phyloP scores from a whole-genome alignment of 2,329 filamentous ascomycete genomes.

The Nemania abortiva region DNA sequence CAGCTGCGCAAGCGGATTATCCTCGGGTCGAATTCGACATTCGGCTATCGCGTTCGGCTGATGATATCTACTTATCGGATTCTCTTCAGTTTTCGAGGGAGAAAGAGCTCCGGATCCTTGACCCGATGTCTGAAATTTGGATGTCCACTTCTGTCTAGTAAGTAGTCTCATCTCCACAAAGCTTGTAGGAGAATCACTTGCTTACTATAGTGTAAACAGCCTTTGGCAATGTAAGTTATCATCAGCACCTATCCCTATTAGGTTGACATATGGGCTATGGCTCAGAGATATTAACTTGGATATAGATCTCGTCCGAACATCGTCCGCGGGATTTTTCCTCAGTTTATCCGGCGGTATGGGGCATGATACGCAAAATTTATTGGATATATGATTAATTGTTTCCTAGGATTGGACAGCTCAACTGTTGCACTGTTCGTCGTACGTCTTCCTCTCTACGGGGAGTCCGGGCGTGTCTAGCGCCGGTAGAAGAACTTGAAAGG shows the following conservation, averaged over 20 bases:
- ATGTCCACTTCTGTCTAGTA: constrained; percentile 37
- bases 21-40: constrained; percentile 34
- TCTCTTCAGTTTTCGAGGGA: constrained; percentile 25
- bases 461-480: too few species aligned
- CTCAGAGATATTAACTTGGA: too few species aligned
- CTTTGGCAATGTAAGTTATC: too few species aligned
- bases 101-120: constrained; percentile 33
- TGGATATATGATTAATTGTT: too few species aligned
- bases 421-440: constrained; percentile 35
- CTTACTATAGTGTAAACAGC: too few species aligned
- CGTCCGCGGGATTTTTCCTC: constrained; percentile 35
- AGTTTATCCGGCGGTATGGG: constrained; percentile 31
- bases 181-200: too few species aligned
- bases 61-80: constrained; percentile 26
- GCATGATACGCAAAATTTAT: too few species aligned
- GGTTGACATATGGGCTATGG: too few species aligned
- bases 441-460: too few species aligned
- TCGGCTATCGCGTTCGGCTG: constrained; percentile 26
- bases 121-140: constrained; percentile 39
- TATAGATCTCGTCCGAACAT: constrained; percentile 35
- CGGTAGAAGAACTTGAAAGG: too few species aligned
- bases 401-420: constrained; percentile 28
- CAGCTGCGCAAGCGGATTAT: constrained; percentile 33
- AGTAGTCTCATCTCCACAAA: too few species aligned
- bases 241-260: too few species aligned